Base-by-base conservation (phyloP, 2,329 filamentous ascomycete genomes). In the Aspergillus latus region DNA sequence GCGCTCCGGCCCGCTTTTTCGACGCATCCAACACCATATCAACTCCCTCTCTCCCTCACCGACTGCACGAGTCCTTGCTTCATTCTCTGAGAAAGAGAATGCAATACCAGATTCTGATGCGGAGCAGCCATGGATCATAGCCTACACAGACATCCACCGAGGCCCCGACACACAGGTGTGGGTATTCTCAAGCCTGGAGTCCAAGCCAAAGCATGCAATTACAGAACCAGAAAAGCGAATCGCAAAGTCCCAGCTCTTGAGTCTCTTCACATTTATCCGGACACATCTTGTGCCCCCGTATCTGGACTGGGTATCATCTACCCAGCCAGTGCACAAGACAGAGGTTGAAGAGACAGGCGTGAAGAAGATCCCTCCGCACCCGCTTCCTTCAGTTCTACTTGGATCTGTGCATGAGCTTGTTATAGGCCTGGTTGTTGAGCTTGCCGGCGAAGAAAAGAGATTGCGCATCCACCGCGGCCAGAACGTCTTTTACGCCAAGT, bases 161-260 rank as follows among this genome's bases (percentile, higher is more conserved):
- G 67, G 72, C 29, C 70, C 69, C 10, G 71, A 76, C 53, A 77
- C 75, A n/a, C 75, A 78, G 56, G 65, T 75, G 16, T 67, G 71
- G 63, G 29, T 75, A 15, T 78, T 75, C 55, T 76, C 73, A 26
- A 76, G 70, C 52, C 68, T 76, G 3, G 75, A 78, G 60, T 51
- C 48, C 9, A 46, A 34, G 42, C 34, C 54, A 34, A 28, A 49
- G 55, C 46, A 59, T 46, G 21, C 26, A 6, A 13, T 30, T 34
- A n/a, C 32, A 26, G 6, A 9, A 26, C 5, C 28, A 9, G 28
- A 44, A 4, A 26, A 21, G 6, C 40, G 29, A 13, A 52, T 21
- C 7, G 15, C 45, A 10, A 56, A 50, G 44, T 13, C 37, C 15
- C 53, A 61, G 11, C 48, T 61, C 30, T 40, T 51, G 26, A 5